A percentile compares a stretch with the other conserved stretches of the same genome.
Evolutionary conservation across 768 basidiomycete genomes (phyloP).

Genomic region (Hemileccinum rubropunctum): DNA sequence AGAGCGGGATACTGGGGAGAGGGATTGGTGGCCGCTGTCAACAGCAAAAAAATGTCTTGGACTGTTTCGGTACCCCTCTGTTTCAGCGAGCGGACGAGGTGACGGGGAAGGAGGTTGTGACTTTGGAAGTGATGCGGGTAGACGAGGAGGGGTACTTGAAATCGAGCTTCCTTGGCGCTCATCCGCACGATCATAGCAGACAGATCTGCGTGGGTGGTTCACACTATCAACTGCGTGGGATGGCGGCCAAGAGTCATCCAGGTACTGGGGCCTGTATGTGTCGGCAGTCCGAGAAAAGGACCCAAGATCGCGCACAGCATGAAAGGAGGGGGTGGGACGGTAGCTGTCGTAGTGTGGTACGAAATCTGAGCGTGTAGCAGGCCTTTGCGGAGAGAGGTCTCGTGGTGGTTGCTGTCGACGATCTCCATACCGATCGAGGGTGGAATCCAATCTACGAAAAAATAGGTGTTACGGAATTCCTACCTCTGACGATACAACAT

Average conservation of each 20-base stretch:
- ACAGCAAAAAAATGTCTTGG: slow-evolving; percentile 1
- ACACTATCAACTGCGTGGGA: slow-evolving; percentile 32
- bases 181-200: slow-evolving; percentile 25
- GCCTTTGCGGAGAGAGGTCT: slow-evolving; percentile 38
- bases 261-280: slow-evolving; percentile 51
- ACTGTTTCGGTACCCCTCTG: slow-evolving; percentile 2
- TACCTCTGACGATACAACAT: slow-evolving; percentile 29
- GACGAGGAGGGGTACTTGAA: slow-evolving; percentile 33
- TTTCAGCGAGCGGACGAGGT: slow-evolving; percentile 13
- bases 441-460: slow-evolving; percentile 24
- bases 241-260: slow-evolving; percentile 33
- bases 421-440: slow-evolving; percentile 36
- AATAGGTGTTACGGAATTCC: slow-evolving; percentile 14
- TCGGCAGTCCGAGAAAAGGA: slow-evolving; percentile 39
- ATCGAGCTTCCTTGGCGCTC: slow-evolving; percentile 30
- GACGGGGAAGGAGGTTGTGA: slow-evolving; percentile 24
- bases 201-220: slow-evolving; percentile 20
- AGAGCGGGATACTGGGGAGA: slow-evolving; percentile 22
- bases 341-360: slow-evolving; percentile 46
- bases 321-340: slow-evolving; percentile 38
- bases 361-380: slow-evolving; percentile 33
- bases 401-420: slow-evolving; percentile 32
- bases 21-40: slow-evolving; percentile 16
- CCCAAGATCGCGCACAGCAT: slow-evolving; percentile 39
- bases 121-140: slow-evolving; percentile 11